Evolutionary conservation across 208 protist genomes (phyloP).

Genomic region (Crithidia mellificae): DNA sequence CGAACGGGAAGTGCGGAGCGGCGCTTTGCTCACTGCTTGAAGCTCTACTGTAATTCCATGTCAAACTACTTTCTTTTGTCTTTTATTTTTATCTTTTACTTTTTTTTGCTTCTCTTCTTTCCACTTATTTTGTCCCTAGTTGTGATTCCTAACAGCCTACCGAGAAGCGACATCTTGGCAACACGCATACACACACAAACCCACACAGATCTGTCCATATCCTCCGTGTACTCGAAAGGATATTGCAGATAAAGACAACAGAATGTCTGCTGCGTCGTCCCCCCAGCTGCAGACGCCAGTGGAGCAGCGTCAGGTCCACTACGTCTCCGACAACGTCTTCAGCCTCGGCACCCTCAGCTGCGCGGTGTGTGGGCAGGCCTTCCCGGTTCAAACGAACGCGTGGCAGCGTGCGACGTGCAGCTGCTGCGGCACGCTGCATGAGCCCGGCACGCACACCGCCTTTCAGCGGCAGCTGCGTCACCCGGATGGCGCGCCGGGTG

Average conservation of each 20-base stretch:
- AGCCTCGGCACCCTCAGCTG: constrained; percentile 67
- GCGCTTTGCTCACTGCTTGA: too few species aligned
- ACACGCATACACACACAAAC: too few species aligned
- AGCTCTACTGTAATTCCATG: too few species aligned
- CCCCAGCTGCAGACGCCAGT: constrained; percentile 23
- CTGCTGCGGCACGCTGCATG: constrained; percentile 49
- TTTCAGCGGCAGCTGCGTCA: constrained; percentile 14
- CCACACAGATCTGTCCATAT: too few species aligned
- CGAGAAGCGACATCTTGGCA: too few species aligned
- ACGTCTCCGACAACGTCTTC: constrained; percentile 54
- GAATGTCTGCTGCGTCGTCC: constrained; percentile 8
- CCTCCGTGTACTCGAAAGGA: not conserved
- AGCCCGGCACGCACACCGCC: constrained; percentile 30
- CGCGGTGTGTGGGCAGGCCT: constrained; percentile 64
- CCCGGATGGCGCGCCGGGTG: not conserved
- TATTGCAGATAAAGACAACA: not conserved
- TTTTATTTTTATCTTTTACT: not conserved
- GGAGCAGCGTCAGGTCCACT: constrained; percentile 40
- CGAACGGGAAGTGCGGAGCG: too few species aligned
- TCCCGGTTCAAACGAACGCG: constrained; percentile 40
- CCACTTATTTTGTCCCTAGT: too few species aligned
- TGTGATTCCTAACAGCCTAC: too few species aligned
- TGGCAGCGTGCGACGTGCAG: constrained; percentile 24
- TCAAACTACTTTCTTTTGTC: too few species aligned
- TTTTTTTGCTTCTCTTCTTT: too few species aligned